These are phyloP conservation scores for Tetragonia tetragonoides DNA, from an alignment of 148 eudicot genomes.

Conservation along the genomic window DNA sequence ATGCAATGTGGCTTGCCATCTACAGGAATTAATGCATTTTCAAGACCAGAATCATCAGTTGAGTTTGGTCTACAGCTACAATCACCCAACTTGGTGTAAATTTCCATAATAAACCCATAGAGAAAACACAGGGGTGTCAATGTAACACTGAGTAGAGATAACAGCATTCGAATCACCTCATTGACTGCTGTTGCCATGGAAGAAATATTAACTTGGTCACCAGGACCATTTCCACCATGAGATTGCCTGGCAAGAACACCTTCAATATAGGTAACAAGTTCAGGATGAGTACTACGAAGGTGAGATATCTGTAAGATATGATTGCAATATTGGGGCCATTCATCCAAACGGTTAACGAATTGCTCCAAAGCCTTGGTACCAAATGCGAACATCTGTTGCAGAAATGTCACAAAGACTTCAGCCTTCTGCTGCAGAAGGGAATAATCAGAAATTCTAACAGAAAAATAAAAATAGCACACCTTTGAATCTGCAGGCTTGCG, in stretches of 20 bases:
- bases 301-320: constrained; percentile 95
- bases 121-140: background rate
- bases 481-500: constrained; percentile 90
- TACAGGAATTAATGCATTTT: background rate
- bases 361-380: constrained; percentile 87
- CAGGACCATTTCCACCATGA: constrained; percentile 58
- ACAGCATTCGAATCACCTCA: constrained; percentile 45
- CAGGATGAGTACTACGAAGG: constrained; percentile 71
- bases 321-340: constrained; percentile 97
- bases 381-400: constrained; percentile 80
- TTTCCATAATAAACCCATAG: background rate
- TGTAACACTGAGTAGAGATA: background rate
- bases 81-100: background rate
- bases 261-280: constrained; percentile 76
- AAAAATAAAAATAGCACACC: constrained; percentile 34
- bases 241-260: constrained; percentile 65
- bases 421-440: constrained; percentile 1
- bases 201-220: constrained; percentile 57
- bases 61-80: background rate
- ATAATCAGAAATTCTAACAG: background rate
- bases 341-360: constrained; percentile 78
- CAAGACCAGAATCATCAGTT: background rate
- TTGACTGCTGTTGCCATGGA: constrained; percentile 33
- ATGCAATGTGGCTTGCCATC: background rate
- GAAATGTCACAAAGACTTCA: constrained; percentile 6